A percentile compares a stretch with the other conserved stretches of the same genome.
These are phyloP conservation scores for Paspalum vaginatum DNA, from an alignment of 176 grass and related monocot species.

Conservation along the genomic window DNA sequence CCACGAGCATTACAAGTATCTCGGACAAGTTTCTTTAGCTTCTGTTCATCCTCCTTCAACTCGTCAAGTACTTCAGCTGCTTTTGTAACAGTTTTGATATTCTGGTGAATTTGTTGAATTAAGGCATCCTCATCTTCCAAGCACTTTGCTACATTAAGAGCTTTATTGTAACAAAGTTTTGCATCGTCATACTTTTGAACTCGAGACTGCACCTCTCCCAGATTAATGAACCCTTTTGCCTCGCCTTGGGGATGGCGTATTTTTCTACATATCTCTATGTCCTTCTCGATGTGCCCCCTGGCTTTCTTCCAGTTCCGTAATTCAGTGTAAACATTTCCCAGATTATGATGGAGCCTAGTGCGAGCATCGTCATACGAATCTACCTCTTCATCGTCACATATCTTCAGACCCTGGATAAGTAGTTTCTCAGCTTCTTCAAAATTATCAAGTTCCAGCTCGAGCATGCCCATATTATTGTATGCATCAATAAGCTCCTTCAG, in stretches of 20 bases:
- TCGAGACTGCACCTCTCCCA: constrained; percentile 66
- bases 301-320: constrained; percentile 73
- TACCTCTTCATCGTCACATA: constrained; percentile 96
- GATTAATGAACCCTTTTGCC: constrained; percentile 92
- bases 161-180: constrained; percentile 75
- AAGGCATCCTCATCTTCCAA: constrained; percentile 86
- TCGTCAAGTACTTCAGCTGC: constrained; percentile 64
- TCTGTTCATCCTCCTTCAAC: constrained; percentile 78
- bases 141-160: constrained; percentile 52
- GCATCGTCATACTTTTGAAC: constrained; percentile 68
- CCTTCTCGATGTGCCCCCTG: constrained; percentile 66
- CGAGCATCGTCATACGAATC: constrained; percentile 76
- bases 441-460: constrained; percentile 89
- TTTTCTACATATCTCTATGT: constrained; percentile 80
- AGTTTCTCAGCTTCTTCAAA: constrained; percentile 75
- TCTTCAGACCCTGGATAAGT: constrained; percentile 71
- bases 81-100: constrained; percentile 75
- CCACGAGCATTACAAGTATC: constrained; percentile 55
- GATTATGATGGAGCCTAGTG: constrained; percentile 89
- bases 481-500: constrained; percentile 92
- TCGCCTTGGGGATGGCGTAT: constrained; percentile 88
- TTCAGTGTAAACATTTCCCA: constrained; percentile 84
- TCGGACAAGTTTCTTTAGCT: constrained; percentile 78
- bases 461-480: constrained; percentile 95
- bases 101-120: constrained; percentile 66